These are phyloP conservation scores for Neonectria magnoliae DNA, from an alignment of 2,329 filamentous ascomycete species.

Conservation along the genomic window DNA sequence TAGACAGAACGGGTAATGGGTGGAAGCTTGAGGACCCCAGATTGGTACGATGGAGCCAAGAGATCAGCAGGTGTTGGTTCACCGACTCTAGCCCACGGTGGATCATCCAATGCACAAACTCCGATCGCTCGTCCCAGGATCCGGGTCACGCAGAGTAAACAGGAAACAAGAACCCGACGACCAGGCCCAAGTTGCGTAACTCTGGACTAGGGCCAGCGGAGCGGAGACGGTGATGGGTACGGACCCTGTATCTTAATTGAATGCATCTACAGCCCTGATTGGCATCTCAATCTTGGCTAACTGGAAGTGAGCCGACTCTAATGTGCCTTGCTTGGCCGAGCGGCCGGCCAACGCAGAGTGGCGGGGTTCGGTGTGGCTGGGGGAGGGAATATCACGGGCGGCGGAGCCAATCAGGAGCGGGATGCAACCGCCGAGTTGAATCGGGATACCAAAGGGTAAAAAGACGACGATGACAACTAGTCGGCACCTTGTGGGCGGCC, in stretches of 20 bases:
- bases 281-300: background rate
- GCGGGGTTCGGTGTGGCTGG: constrained; percentile 9
- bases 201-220: background rate
- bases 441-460: constrained; percentile 8
- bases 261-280: constrained; percentile 5
- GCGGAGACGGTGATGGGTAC: background rate
- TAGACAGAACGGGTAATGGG: background rate
- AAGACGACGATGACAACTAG: background rate
- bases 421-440: constrained; percentile 16
- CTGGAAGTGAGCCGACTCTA: background rate
- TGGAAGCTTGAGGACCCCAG: background rate
- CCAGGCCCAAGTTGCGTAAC: background rate
- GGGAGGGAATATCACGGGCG: background rate
- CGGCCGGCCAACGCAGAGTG: constrained; percentile 4
- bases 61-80: background rate
- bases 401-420: constrained; percentile 16
- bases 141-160: background rate
- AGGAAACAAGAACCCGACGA: background rate
- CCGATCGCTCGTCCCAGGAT: constrained; percentile 1
- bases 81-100: background rate
- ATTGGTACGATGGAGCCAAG: background rate
- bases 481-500: background rate
- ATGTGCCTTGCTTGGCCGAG: background rate
- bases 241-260: constrained; percentile 15
- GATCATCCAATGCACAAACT: background rate